Percentiles rank a stretch among this genome's conserved stretches.
Evolutionary conservation across 805 yeast species (phyloP).

Genomic region (Candida golubevii): DNA sequence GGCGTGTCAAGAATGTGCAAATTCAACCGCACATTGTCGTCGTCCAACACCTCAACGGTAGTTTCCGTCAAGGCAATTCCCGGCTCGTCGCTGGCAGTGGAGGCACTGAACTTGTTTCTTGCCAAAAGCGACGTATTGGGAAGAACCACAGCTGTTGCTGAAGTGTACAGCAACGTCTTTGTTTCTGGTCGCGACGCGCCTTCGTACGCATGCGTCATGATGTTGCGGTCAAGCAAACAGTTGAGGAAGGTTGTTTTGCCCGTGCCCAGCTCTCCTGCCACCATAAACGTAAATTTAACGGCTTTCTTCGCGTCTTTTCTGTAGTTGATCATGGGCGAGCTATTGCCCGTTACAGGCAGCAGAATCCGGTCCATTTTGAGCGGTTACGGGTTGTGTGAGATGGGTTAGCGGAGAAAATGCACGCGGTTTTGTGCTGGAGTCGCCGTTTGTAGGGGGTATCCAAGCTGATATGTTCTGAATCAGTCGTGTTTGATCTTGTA

Average conservation of each 20-base stretch:
- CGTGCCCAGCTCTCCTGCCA: slow-evolving; percentile 69
- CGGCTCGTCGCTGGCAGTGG: slow-evolving; percentile 58
- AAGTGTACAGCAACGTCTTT: slow-evolving; percentile 53
- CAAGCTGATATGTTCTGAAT: no score
- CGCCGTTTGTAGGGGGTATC: no score
- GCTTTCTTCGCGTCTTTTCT: slow-evolving; percentile 71
- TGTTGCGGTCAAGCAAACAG: slow-evolving; percentile 56
- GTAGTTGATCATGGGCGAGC: slow-evolving; percentile 46
- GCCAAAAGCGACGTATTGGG: slow-evolving; percentile 54
- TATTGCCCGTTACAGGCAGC: slow-evolving; percentile 22
- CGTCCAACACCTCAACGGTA: slow-evolving; percentile 56
- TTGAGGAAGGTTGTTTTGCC: slow-evolving; percentile 78
- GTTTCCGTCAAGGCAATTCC: slow-evolving; percentile 74
- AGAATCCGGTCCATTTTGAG: slow-evolving; percentile 18
- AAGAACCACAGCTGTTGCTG: slow-evolving; percentile 51
- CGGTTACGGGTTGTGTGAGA: neutral
- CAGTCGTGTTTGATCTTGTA: no score
- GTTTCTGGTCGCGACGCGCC: slow-evolving; percentile 28
- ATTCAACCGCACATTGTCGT: slow-evolving; percentile 50
- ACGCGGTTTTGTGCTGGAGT: neutral
- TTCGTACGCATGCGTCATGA: slow-evolving; percentile 57
- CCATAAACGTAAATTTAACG: slow-evolving; percentile 67
- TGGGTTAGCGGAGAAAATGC: neutral
- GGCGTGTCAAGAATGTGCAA: slow-evolving; percentile 66
- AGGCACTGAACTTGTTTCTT: slow-evolving; percentile 56